Evolutionary conservation across 2,329 filamentous ascomycete species (phyloP).

Genomic region (Meredithiella fracta): DNA sequence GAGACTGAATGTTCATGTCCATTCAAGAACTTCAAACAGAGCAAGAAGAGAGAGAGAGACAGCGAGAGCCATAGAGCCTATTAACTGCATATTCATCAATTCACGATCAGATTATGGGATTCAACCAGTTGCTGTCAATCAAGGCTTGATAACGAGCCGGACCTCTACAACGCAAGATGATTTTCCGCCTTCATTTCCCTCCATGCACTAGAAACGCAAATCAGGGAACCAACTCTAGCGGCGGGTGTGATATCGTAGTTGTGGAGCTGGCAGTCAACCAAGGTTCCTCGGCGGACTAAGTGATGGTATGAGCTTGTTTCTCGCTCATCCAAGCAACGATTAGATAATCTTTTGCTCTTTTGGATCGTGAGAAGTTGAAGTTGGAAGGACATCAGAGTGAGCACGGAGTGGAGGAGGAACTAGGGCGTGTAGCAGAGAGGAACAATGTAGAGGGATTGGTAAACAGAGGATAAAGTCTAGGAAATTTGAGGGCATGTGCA

Average conservation of each 20-base stretch:
- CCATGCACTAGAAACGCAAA: neutral
- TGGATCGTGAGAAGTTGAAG: neutral
- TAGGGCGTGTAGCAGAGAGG: slow-evolving; percentile 7
- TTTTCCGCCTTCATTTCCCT: neutral
- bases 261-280: neutral
- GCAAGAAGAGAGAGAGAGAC: neutral
- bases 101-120: neutral
- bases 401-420: neutral
- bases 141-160: too few relatives aligned
- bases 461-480: neutral
- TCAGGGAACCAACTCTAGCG: neutral
- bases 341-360: neutral
- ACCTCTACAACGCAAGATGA: too few relatives aligned
- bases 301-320: neutral
- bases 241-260: neutral
- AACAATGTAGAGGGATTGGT: slow-evolving; percentile 3
- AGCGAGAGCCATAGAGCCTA: too few relatives aligned
- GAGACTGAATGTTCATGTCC: neutral
- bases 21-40: neutral
- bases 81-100: too few relatives aligned
- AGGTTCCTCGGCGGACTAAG: neutral
- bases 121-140: too few relatives aligned
- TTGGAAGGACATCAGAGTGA: neutral
- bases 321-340: neutral
- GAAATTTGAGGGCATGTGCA: neutral